A percentile compares a stretch with the other conserved stretches of the same genome.
These are phyloP conservation scores for Pleurotus eryngii DNA, from an alignment of 768 basidiomycete species.

Conservation along the genomic window DNA sequence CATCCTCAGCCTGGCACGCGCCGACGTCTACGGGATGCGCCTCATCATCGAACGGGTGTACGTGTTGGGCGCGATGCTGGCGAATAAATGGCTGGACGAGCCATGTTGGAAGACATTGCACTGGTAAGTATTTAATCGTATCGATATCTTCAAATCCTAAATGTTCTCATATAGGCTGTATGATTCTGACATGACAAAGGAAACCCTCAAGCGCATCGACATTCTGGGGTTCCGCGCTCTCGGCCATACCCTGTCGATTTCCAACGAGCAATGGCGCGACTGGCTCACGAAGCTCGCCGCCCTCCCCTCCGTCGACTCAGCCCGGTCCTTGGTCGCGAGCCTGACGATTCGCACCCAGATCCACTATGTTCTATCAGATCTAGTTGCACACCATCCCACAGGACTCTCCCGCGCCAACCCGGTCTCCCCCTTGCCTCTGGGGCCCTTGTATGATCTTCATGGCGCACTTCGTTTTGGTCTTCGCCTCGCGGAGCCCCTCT, in stretches of 20 bases:
- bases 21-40: slow-evolving; percentile 33
- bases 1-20: slow-evolving; percentile 31
- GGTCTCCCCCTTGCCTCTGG: slow-evolving; percentile 12
- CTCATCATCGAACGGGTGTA: slow-evolving; percentile 49
- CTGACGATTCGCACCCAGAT: neutral
- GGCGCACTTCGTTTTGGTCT: neutral
- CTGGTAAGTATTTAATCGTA: slow-evolving; percentile 36
- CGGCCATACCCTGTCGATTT: slow-evolving; percentile 15
- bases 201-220: slow-evolving; percentile 14
- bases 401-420: slow-evolving; percentile 1
- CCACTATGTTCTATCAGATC: neutral
- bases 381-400: neutral
- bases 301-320: slow-evolving; percentile 1
- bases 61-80: slow-evolving; percentile 50
- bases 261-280: slow-evolving; percentile 13
- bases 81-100: slow-evolving; percentile 64
- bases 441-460: neutral
- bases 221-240: slow-evolving; percentile 12
- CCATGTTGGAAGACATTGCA: slow-evolving; percentile 48
- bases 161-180: neutral
- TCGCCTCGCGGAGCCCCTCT: neutral
- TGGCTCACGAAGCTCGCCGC: slow-evolving; percentile 7
- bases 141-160: neutral
- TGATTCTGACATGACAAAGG: neutral
- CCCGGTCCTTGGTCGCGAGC: neutral